Evolutionary conservation across 345 rosid species (phyloP).

Genomic region (Pelargonium nanum): DNA sequence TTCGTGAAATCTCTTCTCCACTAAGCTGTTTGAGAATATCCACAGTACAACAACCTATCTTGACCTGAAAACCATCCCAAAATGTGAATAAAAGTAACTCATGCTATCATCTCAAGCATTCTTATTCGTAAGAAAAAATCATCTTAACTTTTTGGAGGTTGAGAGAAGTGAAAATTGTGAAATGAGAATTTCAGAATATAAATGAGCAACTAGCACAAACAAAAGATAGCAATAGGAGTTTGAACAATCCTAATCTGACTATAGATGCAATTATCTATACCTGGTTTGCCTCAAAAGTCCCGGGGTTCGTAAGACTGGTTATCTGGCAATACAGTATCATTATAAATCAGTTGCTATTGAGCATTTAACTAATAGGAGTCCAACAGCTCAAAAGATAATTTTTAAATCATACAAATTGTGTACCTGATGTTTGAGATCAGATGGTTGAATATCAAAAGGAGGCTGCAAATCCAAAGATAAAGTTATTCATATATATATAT

Average conservation of each 20-base stretch:
- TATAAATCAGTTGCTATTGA: neutral
- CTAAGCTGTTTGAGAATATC: slow-evolving; percentile 82
- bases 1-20: slow-evolving; percentile 73
- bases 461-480: slow-evolving; percentile 43
- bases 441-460: slow-evolving; percentile 45
- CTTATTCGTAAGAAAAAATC: neutral
- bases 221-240: neutral
- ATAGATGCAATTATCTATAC: slow-evolving; percentile 21
- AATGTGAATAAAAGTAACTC: slow-evolving; percentile 5
- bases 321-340: slow-evolving; percentile 28
- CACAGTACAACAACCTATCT: slow-evolving; percentile 79
- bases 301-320: slow-evolving; percentile 65
- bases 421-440: slow-evolving; percentile 56
- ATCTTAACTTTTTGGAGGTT: neutral
- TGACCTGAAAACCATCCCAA: slow-evolving; percentile 44
- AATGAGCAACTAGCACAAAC: neutral
- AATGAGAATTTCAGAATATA: neutral
- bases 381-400: neutral
- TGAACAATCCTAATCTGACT: neutral
- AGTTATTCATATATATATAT: slow-evolving; percentile 1
- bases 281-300: slow-evolving; percentile 68
- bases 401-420: slow-evolving; percentile 1
- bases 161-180: neutral
- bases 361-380: too few species aligned
- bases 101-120: too few species aligned